Base-by-base conservation (phyloP, 2,329 filamentous ascomycete species). In the Xylaria sp. region DNA sequence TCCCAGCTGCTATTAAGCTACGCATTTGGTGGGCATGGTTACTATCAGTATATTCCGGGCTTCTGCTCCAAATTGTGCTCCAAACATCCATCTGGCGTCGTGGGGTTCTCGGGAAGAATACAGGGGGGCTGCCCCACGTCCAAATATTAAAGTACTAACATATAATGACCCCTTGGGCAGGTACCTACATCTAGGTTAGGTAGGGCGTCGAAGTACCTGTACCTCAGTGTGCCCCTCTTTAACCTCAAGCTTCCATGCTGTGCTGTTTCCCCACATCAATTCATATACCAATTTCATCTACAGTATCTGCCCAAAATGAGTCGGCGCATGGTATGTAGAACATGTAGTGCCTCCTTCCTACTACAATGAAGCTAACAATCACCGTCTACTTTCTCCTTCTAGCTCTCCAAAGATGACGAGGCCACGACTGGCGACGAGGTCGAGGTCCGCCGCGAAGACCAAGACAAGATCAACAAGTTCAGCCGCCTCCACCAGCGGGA, bases 401-500 rank as follows among this genome's bases (percentile, higher is more conserved):
- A 98, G 96, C 91, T 99, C 74, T 94, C 93, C 55, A 97, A 94
- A 79, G 95, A 97, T 80, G 95, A 98, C 77, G 96, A 99, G 82
- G 91, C 90, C 23, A 87, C 86, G 62, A 88, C 89, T 70, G 58
- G 67, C 13, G 92, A 96, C 74, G 96, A 99, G 79, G 91, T 94
- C 76, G 93, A 98, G 82, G 96, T 99, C 68, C 92, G 96, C 69
- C 92, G 94, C 78, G 94, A 98, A 81, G 96, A 99, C 80, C 96
- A 99, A 82, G 94, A 98, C 84, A 97, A 96, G 84, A 99, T 99
- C 89, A 99, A 99, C 84, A 91, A 90, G 73, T 99, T 99, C 86
- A 98, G 94, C 81, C 91, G 94, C 54, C 86, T 99, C 72, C 96
- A 99, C 81, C 94, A 97, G 80, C 91, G 93, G 61, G 92, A 97